A percentile compares a stretch with the other conserved stretches of the same genome.
phyloP scores from a whole-genome alignment of 495 filamentous ascomycete species.

The Aspergillus bertholletiae region DNA sequence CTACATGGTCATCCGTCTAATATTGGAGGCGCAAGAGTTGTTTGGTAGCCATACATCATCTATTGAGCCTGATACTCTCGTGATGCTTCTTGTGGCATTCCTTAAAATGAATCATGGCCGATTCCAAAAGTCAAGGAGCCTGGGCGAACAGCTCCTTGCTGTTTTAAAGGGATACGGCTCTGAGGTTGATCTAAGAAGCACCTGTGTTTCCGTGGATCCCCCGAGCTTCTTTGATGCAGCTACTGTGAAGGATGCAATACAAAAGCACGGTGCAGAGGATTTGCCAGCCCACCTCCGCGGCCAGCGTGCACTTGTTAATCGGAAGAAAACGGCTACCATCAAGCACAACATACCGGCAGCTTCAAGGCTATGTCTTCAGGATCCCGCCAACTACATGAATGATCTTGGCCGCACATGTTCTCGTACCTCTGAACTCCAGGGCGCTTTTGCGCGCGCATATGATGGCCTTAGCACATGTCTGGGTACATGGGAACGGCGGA shows the following conservation, averaged over 20 bases:
- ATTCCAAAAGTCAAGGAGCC: slow-evolving; percentile 20
- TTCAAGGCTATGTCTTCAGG: slow-evolving; percentile 51
- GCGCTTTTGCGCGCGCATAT: slow-evolving; percentile 22
- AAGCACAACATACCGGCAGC: slow-evolving; percentile 25
- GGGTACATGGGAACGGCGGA: slow-evolving; percentile 17
- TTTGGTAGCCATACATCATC: slow-evolving; percentile 40
- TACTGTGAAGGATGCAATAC: slow-evolving; percentile 8
- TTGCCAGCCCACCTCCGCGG: slow-evolving; percentile 30
- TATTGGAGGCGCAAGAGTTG: slow-evolving; percentile 46
- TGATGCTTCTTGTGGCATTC: slow-evolving; percentile 55
- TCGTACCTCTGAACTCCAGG: slow-evolving; percentile 29
- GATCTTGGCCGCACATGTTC: slow-evolving; percentile 48
- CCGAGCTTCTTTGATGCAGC: slow-evolving; percentile 35
- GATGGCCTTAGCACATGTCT: slow-evolving; percentile 16
- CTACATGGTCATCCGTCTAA: slow-evolving; percentile 43
- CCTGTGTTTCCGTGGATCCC: slow-evolving; percentile 52
- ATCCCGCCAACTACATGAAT: slow-evolving; percentile 54
- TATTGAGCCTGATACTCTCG: slow-evolving; percentile 46
- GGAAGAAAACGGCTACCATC: slow-evolving; percentile 28
- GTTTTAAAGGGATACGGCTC: slow-evolving; percentile 48
- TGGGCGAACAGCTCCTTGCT: slow-evolving; percentile 43
- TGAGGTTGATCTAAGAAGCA: slow-evolving; percentile 36
- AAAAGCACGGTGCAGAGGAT: slow-evolving; percentile 4
- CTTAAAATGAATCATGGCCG: slow-evolving; percentile 40
- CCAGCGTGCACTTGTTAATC: slow-evolving; percentile 35